phyloP scores from a whole-genome alignment of 768 basidiomycete species.

The Rhizopogon sp. region DNA sequence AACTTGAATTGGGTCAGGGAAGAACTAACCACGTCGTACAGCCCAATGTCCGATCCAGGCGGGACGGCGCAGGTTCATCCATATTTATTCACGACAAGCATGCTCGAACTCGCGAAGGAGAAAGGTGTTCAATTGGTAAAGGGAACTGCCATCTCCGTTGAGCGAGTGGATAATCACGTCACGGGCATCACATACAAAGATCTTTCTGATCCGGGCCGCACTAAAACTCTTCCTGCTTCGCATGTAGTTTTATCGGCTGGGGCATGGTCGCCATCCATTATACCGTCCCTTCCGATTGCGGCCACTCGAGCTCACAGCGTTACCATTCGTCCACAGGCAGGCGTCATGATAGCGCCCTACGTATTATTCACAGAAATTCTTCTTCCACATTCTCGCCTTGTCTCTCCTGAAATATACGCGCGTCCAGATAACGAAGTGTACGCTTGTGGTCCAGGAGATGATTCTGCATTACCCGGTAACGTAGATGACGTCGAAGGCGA shows the following conservation, averaged over 20 bases:
- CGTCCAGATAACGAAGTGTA: slow-evolving; percentile 67
- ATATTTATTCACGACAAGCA: slow-evolving; percentile 65
- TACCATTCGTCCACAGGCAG: slow-evolving; percentile 46
- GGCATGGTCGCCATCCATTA: slow-evolving; percentile 71
- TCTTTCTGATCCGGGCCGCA: slow-evolving; percentile 15
- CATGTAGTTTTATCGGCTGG: slow-evolving; percentile 79
- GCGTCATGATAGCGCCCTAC: slow-evolving; percentile 57
- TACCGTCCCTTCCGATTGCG: slow-evolving; percentile 53
- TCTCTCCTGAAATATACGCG: slow-evolving; percentile 67
- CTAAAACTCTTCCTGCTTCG: slow-evolving; percentile 47
- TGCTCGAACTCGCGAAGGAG: slow-evolving; percentile 60
- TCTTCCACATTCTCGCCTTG: slow-evolving; percentile 27
- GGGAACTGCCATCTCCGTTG: slow-evolving; percentile 42
- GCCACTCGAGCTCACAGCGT: slow-evolving; percentile 72
- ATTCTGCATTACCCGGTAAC: slow-evolving; percentile 56
- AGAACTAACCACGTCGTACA: slow-evolving; percentile 57
- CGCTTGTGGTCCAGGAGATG: slow-evolving; percentile 78
- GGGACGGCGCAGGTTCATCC: slow-evolving; percentile 78
- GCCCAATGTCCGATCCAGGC: slow-evolving; percentile 43
- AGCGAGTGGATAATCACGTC: slow-evolving; percentile 38
- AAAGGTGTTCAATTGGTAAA: slow-evolving; percentile 44
- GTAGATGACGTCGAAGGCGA: slow-evolving; percentile 73
- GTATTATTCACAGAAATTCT: slow-evolving; percentile 80
- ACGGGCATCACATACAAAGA: slow-evolving; percentile 42
- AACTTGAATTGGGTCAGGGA: slow-evolving; percentile 51